phyloP scores from a whole-genome alignment of 2,329 filamentous ascomycete species.

The Calonectria multiphialidica region DNA sequence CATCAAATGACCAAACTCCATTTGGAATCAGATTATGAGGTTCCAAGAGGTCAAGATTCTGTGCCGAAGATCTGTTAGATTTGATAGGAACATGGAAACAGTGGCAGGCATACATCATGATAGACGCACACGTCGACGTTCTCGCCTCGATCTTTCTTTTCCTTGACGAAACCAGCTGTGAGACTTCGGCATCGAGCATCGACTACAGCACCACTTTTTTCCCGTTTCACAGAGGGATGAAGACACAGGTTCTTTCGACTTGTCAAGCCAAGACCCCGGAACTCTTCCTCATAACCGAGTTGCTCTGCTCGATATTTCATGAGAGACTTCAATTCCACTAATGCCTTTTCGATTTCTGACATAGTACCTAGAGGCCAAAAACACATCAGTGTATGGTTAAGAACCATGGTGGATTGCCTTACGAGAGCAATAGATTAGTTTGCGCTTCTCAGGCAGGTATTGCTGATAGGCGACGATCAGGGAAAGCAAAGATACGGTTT shows the following conservation, averaged over 20 bases:
- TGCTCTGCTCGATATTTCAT: conserved; percentile 96
- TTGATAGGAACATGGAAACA: neutral
- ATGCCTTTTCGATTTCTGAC: conserved; percentile 98
- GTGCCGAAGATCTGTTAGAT: conserved; percentile 27
- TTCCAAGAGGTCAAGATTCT: conserved; percentile 94
- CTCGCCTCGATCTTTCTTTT: conserved; percentile 96
- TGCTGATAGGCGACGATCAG: conserved; percentile 98
- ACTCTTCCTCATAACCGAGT: conserved; percentile 92
- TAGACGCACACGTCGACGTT: conserved; percentile 95
- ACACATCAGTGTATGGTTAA: conserved; percentile 16
- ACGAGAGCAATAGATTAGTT: conserved; percentile 98
- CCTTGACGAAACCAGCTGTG: conserved; percentile 96
- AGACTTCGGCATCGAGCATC: conserved; percentile 96
- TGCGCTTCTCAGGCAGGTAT: conserved; percentile 91
- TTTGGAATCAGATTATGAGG: conserved; percentile 95
- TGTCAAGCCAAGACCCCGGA: conserved; percentile 90
- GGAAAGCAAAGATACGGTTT: conserved; percentile 94
- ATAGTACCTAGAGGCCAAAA: conserved; percentile 75
- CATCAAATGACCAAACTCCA: conserved; percentile 95
- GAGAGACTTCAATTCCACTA: conserved; percentile 89
- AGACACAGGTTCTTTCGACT: conserved; percentile 98
- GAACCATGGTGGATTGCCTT: conserved; percentile 7
- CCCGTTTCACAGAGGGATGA: conserved; percentile 94
- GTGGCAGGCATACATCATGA: conserved; percentile 77
- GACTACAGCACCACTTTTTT: conserved; percentile 94